These are phyloP conservation scores for Triticum urartu DNA, from an alignment of 176 grass and related monocot species.

Conservation along the genomic window DNA sequence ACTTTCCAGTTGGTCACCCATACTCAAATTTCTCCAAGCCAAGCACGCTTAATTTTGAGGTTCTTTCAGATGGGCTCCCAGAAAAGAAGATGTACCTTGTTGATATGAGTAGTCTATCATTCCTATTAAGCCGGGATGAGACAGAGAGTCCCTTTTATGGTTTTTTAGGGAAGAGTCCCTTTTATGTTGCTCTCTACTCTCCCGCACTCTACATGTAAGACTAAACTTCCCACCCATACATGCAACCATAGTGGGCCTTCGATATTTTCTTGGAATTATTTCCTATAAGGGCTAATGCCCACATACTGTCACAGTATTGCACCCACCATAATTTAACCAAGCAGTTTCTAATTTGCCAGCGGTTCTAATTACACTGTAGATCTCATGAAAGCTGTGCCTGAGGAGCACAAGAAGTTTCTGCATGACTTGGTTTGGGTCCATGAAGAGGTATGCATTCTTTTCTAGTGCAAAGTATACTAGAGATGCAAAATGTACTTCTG, in stretches of 20 bases:
- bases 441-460: conserved; percentile 61
- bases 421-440: conserved; percentile 81
- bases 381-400: conserved; percentile 65
- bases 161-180: no score
- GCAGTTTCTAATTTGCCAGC: conserved; percentile 27
- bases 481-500: not conserved
- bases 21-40: no score
- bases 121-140: no score
- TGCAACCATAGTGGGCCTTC: not conserved
- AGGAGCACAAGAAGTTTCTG: conserved; percentile 81
- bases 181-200: no score
- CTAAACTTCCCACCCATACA: no score
- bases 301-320: not conserved
- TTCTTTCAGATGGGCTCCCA: no score
- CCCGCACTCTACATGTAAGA: no score
- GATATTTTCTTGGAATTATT: not conserved
- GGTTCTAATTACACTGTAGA: conserved; percentile 41
- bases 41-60: no score
- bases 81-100: no score
- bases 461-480: not conserved
- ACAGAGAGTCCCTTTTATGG: no score
- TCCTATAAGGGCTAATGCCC: not conserved
- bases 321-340: not conserved
- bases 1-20: no score
- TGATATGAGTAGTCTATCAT: no score